Percentiles rank a stretch among this genome's conserved stretches.
Conservation (phyloP, 805 yeast genomes). For the Clavispora asparagi region DNA sequence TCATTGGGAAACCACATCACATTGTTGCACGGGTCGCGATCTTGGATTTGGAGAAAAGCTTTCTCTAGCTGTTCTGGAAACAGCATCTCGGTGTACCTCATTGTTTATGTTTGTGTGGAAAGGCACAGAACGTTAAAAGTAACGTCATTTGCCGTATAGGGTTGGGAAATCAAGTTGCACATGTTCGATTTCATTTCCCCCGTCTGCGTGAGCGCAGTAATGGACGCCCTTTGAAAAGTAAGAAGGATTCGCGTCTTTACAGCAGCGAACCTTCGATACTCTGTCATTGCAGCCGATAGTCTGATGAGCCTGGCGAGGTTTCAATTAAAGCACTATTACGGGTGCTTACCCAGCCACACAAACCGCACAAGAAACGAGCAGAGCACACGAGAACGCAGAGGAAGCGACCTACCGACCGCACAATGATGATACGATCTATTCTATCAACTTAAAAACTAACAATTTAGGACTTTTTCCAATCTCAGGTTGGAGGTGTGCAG, state of each 20-base stretch:
- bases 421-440: not conserved
- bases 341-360: not conserved
- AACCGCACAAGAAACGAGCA: not conserved
- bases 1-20: not conserved
- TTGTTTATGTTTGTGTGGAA: not conserved
- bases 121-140: not conserved
- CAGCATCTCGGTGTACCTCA: not conserved
- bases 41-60: not conserved
- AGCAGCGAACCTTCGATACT: too few species aligned
- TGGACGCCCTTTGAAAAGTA: not conserved
- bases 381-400: not conserved
- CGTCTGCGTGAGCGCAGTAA: not conserved
- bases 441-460: constrained; percentile 18
- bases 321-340: not conserved
- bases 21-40: not conserved
- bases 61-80: not conserved
- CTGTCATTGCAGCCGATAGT: not conserved
- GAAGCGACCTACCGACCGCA: not conserved
- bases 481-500: constrained; percentile 81
- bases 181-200: not conserved
- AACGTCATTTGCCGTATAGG: not conserved
- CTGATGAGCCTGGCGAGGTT: not conserved
- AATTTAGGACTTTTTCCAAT: constrained; percentile 77
- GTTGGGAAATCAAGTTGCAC: not conserved
- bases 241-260: too few species aligned